Evolutionary conservation across 768 basidiomycete species (phyloP).

Genomic region (Lactifluus piperatus): DNA sequence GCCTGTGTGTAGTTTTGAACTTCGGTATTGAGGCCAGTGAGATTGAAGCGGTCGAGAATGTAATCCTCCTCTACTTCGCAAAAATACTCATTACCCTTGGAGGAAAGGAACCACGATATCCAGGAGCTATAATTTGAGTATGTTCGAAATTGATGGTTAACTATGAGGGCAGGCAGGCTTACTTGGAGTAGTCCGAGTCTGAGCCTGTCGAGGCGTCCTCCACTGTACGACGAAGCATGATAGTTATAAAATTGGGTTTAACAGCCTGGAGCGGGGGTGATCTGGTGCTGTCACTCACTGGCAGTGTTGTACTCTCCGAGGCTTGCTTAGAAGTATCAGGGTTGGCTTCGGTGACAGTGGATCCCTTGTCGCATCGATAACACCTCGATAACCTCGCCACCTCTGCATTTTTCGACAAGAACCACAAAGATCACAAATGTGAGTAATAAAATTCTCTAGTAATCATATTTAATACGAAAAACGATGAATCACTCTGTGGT

Average conservation of each 20-base stretch:
- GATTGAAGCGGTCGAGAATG: slow-evolving; percentile 95
- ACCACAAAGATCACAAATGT: no score
- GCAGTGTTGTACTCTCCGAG: not conserved
- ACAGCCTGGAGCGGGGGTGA: not conserved
- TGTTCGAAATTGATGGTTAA: slow-evolving; percentile 6
- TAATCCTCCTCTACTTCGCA: slow-evolving; percentile 99
- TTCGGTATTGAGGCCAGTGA: slow-evolving; percentile 94
- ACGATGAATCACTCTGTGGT: not conserved
- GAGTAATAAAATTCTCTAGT: not conserved
- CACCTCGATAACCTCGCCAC: not conserved
- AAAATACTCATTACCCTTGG: slow-evolving; percentile 99
- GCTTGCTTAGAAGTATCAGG: not conserved
- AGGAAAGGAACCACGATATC: slow-evolving; percentile 97
- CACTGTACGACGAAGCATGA: slow-evolving; percentile 44
- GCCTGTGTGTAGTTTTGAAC: slow-evolving; percentile 92
- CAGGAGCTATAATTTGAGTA: slow-evolving; percentile 44
- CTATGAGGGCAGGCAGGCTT: slow-evolving; percentile 24
- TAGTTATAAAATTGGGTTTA: not conserved
- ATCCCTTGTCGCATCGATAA: not conserved
- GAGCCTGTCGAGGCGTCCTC: slow-evolving; percentile 87
- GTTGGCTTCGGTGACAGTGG: not conserved
- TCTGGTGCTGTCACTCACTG: slow-evolving; percentile 10
- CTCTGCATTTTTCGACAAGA: not conserved
- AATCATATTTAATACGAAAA: not conserved
- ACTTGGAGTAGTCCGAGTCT: slow-evolving; percentile 96